phyloP scores from a whole-genome alignment of 73 alveolate species.

The Loxodes magnus region DNA sequence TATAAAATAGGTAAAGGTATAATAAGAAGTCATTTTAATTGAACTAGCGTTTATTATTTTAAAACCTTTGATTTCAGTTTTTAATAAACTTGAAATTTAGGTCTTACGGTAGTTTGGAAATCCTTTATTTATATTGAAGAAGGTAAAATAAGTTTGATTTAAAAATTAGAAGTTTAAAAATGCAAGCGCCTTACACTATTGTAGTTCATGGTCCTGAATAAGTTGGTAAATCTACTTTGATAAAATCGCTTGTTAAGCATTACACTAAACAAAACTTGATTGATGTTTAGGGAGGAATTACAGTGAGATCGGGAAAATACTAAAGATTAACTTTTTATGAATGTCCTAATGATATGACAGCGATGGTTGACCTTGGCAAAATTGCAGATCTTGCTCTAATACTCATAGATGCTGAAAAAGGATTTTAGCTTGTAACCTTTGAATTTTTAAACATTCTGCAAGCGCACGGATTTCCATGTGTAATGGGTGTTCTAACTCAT shows the following conservation, averaged over 20 bases:
- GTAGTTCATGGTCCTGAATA: conserved; percentile 82
- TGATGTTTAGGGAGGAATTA: conserved; percentile 80
- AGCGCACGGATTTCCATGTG: conserved; percentile 95
- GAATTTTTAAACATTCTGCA: conserved; percentile 79
- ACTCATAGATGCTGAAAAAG: conserved; percentile 95
- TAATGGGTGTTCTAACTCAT: conserved; percentile 98
- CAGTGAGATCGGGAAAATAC: conserved; percentile 60
- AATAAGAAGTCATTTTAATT: too few relatives aligned
- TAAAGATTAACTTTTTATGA: conserved; percentile 90
- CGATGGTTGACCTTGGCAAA: conserved; percentile 97
- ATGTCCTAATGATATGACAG: conserved; percentile 96
- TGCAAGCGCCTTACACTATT: conserved; percentile 58
- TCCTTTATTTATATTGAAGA: too few relatives aligned
- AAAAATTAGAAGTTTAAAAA: too few relatives aligned
- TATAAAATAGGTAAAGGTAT: too few relatives aligned
- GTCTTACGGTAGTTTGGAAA: too few relatives aligned
- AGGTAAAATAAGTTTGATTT: too few relatives aligned
- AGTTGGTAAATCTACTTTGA: conserved; percentile 97
- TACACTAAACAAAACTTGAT: conserved; percentile 82
- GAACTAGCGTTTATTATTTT: too few relatives aligned
- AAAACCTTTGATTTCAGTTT: too few relatives aligned
- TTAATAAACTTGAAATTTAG: too few relatives aligned
- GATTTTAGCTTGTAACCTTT: conserved; percentile 99
- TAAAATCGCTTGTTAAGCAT: conserved; percentile 92
- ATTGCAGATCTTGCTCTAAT: conserved; percentile 94